These are phyloP conservation scores for Candida vartiovaarae DNA, from an alignment of 805 yeast species.

Conservation along the genomic window DNA sequence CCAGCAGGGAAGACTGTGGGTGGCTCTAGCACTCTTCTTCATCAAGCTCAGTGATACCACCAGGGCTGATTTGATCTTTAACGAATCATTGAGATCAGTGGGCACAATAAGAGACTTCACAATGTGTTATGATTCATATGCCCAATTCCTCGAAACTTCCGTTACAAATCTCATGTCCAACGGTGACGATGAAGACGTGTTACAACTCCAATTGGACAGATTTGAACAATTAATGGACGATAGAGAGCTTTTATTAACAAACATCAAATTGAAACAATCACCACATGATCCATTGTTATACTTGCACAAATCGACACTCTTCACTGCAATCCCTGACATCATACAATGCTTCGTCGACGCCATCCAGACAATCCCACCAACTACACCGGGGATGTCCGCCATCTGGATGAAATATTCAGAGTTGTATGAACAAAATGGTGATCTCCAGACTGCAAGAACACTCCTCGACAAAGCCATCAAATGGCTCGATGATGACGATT, in stretches of 20 bases:
- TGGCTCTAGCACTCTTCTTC: slow-evolving; percentile 42
- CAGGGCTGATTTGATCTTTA: slow-evolving; percentile 37
- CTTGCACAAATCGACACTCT: slow-evolving; percentile 52
- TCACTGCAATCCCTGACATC: slow-evolving; percentile 34
- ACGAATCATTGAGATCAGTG: slow-evolving; percentile 40
- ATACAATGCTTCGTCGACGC: slow-evolving; percentile 60
- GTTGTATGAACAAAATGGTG: slow-evolving; percentile 50
- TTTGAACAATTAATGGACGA: slow-evolving; percentile 52
- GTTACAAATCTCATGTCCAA: slow-evolving; percentile 21
- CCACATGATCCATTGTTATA: slow-evolving; percentile 59
- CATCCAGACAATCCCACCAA: slow-evolving; percentile 56
- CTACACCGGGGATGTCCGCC: slow-evolving; percentile 41
- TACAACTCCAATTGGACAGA: slow-evolving; percentile 38
- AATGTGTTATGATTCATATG: slow-evolving; percentile 51
- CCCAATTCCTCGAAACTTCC: slow-evolving; percentile 51
- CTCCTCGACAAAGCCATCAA: slow-evolving; percentile 58
- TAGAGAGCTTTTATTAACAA: slow-evolving; percentile 55
- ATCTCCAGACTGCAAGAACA: slow-evolving; percentile 51
- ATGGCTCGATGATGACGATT: slow-evolving; percentile 55
- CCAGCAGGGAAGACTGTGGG: slow-evolving; percentile 44
- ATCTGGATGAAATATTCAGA: slow-evolving; percentile 70
- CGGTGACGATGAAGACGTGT: slow-evolving; percentile 7
- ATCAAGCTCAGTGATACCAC: slow-evolving; percentile 28
- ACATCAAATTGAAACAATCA: slow-evolving; percentile 57
- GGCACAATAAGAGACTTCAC: slow-evolving; percentile 56